phyloP scores from a whole-genome alignment of 441 rosid genomes.

The Flueggea neowawraea region DNA sequence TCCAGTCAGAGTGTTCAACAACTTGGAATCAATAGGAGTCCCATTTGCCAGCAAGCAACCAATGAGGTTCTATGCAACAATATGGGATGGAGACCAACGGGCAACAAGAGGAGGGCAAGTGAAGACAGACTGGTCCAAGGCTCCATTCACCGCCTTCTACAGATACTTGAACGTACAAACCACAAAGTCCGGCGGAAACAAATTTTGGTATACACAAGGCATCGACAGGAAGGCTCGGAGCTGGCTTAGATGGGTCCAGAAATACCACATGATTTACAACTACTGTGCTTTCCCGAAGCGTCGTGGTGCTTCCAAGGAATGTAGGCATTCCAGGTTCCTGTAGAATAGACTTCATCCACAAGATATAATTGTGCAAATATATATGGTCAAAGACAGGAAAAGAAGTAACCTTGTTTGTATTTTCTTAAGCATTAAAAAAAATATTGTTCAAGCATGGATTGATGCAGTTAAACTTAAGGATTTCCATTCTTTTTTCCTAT shows the following conservation, averaged over 20 bases:
- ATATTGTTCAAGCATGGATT: no score
- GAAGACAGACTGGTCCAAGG: conserved; percentile 39
- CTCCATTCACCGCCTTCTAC: conserved; percentile 37
- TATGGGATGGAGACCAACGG: conserved; percentile 42
- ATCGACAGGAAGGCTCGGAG: conserved; percentile 18
- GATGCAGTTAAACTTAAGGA: no score
- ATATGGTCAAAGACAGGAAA: no score
- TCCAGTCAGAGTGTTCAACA: conserved; percentile 33
- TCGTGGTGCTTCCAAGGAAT: conserved; percentile 24
- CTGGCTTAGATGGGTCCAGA: conserved; percentile 29
- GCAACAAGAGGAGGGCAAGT: conserved; percentile 38
- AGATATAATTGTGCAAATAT: no score
- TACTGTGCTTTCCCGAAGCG: conserved; percentile 16
- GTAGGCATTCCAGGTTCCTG: conserved; percentile 11
- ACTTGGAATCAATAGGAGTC: conserved; percentile 26
- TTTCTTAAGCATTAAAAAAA: no score
- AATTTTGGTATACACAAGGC: conserved; percentile 16
- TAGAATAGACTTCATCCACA: neutral
- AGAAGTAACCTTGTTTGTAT: no score
- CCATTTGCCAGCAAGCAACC: conserved; percentile 29
- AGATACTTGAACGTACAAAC: conserved; percentile 33
- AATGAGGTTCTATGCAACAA: conserved; percentile 28
- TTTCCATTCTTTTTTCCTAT: no score
- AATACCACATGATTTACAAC: conserved; percentile 31
- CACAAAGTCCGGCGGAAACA: neutral